Evolutionary conservation across 164 flowering plant species (phyloP).

Genomic region (Aristolochia californica): DNA sequence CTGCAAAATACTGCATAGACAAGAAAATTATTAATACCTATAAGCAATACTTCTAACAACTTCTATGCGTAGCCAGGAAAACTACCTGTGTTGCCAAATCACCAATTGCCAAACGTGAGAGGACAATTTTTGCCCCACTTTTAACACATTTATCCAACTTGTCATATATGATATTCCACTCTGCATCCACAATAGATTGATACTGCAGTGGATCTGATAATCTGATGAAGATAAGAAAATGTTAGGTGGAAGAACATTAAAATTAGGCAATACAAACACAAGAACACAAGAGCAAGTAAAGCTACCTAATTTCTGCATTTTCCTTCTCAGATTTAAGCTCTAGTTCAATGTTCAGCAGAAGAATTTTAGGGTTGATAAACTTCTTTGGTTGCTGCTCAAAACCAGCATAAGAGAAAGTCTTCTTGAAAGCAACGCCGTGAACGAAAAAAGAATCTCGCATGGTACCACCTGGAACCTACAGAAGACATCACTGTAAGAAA

Average conservation of each 20-base stretch:
- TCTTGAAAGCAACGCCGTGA: slow-evolving; percentile 92
- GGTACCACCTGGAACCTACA: slow-evolving; percentile 91
- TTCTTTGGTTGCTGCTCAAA: slow-evolving; percentile 99
- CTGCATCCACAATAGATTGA: slow-evolving; percentile 99
- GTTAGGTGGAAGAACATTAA: background rate
- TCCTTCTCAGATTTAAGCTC: slow-evolving; percentile 98
- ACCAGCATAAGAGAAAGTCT: slow-evolving; percentile 94
- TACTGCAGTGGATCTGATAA: slow-evolving; percentile 91
- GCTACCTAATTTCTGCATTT: slow-evolving; percentile 96
- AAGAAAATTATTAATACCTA: background rate
- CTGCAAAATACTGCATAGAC: slow-evolving; percentile 86
- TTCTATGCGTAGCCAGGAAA: background rate
- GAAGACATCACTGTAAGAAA: background rate
- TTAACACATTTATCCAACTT: slow-evolving; percentile 92
- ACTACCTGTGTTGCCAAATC: slow-evolving; percentile 93
- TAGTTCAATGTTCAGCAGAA: slow-evolving; percentile 76
- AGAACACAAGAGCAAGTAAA: background rate
- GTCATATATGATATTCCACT: slow-evolving; percentile 99
- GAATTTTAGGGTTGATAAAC: slow-evolving; percentile 75
- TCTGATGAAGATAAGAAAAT: slow-evolving; percentile 27
- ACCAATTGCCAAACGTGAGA: slow-evolving; percentile 93
- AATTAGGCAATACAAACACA: background rate
- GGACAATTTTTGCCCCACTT: slow-evolving; percentile 92
- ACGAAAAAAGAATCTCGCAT: slow-evolving; percentile 98
- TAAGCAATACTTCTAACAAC: background rate